These are phyloP conservation scores for Pezicula carpinea DNA, from an alignment of 2,329 filamentous ascomycete species.

Conservation along the genomic window DNA sequence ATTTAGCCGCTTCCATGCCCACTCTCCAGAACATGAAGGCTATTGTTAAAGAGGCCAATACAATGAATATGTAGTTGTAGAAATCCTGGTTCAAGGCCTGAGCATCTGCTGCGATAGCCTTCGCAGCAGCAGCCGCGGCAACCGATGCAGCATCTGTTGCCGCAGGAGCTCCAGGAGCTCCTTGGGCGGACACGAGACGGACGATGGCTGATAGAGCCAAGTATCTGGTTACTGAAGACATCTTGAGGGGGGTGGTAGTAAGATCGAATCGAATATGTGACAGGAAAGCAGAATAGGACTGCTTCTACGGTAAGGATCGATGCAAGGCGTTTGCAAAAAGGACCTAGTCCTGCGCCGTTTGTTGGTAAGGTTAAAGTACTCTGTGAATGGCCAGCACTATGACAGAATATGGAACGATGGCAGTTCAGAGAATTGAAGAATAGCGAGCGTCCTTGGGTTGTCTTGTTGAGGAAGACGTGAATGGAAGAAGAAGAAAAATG, in stretches of 20 bases:
- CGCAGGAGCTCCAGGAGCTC: slow-evolving; percentile 8
- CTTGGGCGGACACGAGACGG: slow-evolving; percentile 13
- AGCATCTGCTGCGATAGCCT: slow-evolving; percentile 17
- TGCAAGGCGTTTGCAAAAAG: neutral
- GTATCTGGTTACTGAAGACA: slow-evolving; percentile 17
- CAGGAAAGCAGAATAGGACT: neutral
- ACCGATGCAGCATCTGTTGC: slow-evolving; percentile 8
- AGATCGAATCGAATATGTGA: neutral
- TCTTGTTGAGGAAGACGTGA: neutral
- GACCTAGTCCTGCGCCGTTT: neutral
- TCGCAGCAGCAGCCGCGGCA: slow-evolving; percentile 11
- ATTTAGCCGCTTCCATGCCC: slow-evolving; percentile 53
- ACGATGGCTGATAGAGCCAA: slow-evolving; percentile 18
- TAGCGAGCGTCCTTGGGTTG: neutral
- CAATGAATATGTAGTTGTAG: slow-evolving; percentile 55
- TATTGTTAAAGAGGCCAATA: slow-evolving; percentile 59
- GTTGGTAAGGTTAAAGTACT: no score
- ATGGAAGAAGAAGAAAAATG: neutral
- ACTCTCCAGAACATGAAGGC: slow-evolving; percentile 65
- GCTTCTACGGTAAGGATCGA: neutral
- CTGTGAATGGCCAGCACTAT: no score
- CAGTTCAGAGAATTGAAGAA: neutral
- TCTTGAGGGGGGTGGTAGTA: slow-evolving; percentile 2
- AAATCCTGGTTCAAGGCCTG: slow-evolving; percentile 45
- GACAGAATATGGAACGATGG: no score